phyloP scores from a whole-genome alignment of 78 protist genomes.

The Polysphondylium violaceum region DNA sequence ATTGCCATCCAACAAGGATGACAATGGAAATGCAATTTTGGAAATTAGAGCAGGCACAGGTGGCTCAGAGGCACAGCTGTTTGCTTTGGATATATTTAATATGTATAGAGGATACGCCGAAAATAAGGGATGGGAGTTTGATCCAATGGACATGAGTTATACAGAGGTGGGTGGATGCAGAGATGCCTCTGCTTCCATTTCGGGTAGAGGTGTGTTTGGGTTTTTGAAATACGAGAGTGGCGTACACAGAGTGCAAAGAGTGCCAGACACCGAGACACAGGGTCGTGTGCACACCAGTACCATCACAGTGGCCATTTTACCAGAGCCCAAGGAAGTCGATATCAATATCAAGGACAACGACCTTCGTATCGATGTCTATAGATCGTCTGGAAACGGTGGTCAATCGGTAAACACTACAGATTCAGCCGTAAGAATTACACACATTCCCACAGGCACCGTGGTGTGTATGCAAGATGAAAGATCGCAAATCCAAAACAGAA shows the following conservation, averaged over 20 bases:
- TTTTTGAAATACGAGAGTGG: constrained; percentile 91
- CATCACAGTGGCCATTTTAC: constrained; percentile 89
- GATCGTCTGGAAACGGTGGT: constrained; percentile 96
- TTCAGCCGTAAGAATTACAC: constrained; percentile 92
- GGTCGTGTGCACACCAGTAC: constrained; percentile 96
- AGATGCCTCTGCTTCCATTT: constrained; percentile 78
- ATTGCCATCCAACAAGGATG: constrained; percentile 73
- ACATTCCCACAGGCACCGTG: constrained; percentile 92
- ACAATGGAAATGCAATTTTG: constrained; percentile 76
- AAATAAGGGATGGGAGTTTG: constrained; percentile 83
- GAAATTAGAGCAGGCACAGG: constrained; percentile 92
- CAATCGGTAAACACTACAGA: constrained; percentile 97
- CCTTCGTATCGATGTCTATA: constrained; percentile 73
- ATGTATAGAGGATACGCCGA: constrained; percentile 86
- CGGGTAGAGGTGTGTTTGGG: constrained; percentile 87
- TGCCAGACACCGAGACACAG: constrained; percentile 92
- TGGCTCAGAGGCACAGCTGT: constrained; percentile 92
- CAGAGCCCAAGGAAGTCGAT: constrained; percentile 84
- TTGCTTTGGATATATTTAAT: constrained; percentile 85
- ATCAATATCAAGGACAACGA: constrained; percentile 73
- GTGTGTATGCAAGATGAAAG: constrained; percentile 92
- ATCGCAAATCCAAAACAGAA: constrained; percentile 88
- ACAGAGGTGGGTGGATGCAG: constrained; percentile 84
- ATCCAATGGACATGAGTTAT: constrained; percentile 2
- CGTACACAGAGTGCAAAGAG: constrained; percentile 96